Conservation (phyloP, 1,284 basidiomycete species). For the Xerocomus minutiporus region DNA sequence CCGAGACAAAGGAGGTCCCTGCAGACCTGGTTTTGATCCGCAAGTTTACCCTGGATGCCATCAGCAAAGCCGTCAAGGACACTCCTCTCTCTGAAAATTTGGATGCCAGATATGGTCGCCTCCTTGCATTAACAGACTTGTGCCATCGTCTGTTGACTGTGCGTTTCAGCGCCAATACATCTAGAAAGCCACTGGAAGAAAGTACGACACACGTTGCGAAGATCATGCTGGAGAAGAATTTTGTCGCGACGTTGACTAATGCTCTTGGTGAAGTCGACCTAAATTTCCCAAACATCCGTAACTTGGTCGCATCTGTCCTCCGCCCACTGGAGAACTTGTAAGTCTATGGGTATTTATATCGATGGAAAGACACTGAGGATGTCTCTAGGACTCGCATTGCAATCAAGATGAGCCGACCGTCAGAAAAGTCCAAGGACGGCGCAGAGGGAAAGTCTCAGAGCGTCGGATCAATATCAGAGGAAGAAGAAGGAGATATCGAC, state of each 20-base stretch:
- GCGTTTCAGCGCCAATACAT: slow-evolving; percentile 53
- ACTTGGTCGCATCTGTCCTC: slow-evolving; percentile 81
- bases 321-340: slow-evolving; percentile 88
- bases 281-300: slow-evolving; percentile 90
- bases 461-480: slow-evolving; percentile 57
- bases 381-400: slow-evolving; percentile 80
- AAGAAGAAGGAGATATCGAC: slow-evolving; percentile 57
- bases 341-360: slow-evolving; percentile 30
- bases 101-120: slow-evolving; percentile 82
- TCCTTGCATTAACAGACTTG: slow-evolving; percentile 85
- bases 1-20: slow-evolving; percentile 74
- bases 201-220: slow-evolving; percentile 90
- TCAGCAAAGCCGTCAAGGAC: slow-evolving; percentile 88
- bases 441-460: slow-evolving; percentile 50
- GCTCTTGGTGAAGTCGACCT: slow-evolving; percentile 92
- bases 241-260: slow-evolving; percentile 84
- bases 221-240: slow-evolving; percentile 98
- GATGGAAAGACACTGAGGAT: slow-evolving; percentile 5
- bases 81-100: slow-evolving; percentile 59
- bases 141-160: slow-evolving; percentile 86
- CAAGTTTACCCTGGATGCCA: slow-evolving; percentile 85
- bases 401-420: slow-evolving; percentile 90
- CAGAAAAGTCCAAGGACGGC: slow-evolving; percentile 65
- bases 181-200: slow-evolving; percentile 72
- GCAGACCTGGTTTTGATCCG: slow-evolving; percentile 80